A percentile compares a stretch with the other conserved stretches of the same genome.
These are phyloP conservation scores for Ceratocystiopsis sp. DNA, from an alignment of 2,329 filamentous ascomycete species.

Conservation along the genomic window DNA sequence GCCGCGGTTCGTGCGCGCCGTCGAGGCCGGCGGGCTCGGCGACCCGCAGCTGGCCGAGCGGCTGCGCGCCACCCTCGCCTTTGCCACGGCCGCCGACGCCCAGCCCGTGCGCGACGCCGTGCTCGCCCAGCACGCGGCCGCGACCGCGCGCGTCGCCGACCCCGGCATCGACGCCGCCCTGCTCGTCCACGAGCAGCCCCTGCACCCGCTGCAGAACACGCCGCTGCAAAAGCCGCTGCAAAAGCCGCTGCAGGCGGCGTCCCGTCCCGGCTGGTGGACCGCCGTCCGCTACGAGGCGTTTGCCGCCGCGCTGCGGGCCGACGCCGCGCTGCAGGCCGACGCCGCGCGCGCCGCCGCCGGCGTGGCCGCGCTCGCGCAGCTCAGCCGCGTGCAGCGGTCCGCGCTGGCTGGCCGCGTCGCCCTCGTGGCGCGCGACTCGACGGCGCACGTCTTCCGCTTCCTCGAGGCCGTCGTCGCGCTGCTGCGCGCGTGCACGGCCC, in stretches of 20 bases:
- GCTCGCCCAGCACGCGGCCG: conserved; percentile 12
- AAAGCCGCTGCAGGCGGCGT: background rate
- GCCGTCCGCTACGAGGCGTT: conserved; percentile 34
- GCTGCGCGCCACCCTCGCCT: conserved; percentile 9
- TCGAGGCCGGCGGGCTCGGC: background rate
- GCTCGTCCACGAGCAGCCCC: conserved; percentile 22
- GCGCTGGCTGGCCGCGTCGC: conserved; percentile 35
- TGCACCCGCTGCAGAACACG: conserved; percentile 43
- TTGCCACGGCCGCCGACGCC: conserved; percentile 16
- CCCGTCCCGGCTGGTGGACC: conserved; percentile 25
- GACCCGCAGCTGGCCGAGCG: background rate
- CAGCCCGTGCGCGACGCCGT: conserved; percentile 19
- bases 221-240: conserved; percentile 28
- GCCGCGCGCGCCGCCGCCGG: conserved; percentile 20
- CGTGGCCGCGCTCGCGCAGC: conserved; percentile 30
- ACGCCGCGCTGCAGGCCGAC: conserved; percentile 24
- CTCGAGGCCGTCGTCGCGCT: too few relatives aligned
- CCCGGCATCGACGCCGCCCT: background rate
- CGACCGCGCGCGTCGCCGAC: background rate
- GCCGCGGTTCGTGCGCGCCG: conserved; percentile 8
- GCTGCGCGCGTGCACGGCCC: too few relatives aligned
- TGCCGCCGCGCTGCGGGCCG: conserved; percentile 25
- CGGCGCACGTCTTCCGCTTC: conserved; percentile 35
- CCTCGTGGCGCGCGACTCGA: conserved; percentile 43
- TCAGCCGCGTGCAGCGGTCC: conserved; percentile 46